Evolutionary conservation across 2,329 filamentous ascomycete genomes (phyloP).

Genomic region (Nemania sp.): DNA sequence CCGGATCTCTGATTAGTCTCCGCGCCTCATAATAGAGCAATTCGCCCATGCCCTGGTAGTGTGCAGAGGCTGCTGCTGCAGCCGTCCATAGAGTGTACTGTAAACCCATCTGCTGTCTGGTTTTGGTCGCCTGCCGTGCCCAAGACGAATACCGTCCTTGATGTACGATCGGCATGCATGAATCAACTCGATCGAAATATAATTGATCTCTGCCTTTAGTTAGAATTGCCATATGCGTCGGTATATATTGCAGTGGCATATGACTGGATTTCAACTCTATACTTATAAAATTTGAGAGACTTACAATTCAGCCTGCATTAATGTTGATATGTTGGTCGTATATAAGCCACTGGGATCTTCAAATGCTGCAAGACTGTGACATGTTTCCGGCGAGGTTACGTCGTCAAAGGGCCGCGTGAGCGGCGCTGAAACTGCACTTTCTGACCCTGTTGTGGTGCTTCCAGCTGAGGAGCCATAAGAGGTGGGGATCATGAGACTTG

Average conservation of each 20-base stretch:
- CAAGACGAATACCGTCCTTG: conserved; percentile 11
- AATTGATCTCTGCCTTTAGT: conserved; percentile 10
- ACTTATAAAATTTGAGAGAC: not conserved
- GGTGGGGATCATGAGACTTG: not conserved
- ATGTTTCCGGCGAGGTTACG: not conserved
- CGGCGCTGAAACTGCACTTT: conserved; percentile 2
- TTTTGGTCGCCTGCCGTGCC: conserved; percentile 12
- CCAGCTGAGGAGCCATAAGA: conserved; percentile 5
- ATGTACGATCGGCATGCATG: conserved; percentile 15
- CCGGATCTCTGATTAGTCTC: conserved; percentile 5
- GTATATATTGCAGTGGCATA: not conserved
- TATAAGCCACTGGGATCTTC: conserved; percentile 7
- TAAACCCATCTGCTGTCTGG: conserved; percentile 7
- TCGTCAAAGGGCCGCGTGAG: conserved; percentile 1
- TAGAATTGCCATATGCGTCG: too few species aligned
- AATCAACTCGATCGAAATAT: conserved; percentile 13
- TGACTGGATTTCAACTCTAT: not conserved
- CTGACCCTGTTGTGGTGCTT: conserved; percentile 6
- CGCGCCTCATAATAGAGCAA: conserved; percentile 9
- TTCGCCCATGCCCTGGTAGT: conserved; percentile 14
- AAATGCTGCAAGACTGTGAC: conserved; percentile 2
- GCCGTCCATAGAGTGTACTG: conserved; percentile 19
- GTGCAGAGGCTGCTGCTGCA: conserved; percentile 9
- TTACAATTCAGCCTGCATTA: conserved; percentile 17
- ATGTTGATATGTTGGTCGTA: conserved; percentile 10